Conservation (phyloP, 495 filamentous ascomycete genomes). For the Hypoxylon fuscum region DNA sequence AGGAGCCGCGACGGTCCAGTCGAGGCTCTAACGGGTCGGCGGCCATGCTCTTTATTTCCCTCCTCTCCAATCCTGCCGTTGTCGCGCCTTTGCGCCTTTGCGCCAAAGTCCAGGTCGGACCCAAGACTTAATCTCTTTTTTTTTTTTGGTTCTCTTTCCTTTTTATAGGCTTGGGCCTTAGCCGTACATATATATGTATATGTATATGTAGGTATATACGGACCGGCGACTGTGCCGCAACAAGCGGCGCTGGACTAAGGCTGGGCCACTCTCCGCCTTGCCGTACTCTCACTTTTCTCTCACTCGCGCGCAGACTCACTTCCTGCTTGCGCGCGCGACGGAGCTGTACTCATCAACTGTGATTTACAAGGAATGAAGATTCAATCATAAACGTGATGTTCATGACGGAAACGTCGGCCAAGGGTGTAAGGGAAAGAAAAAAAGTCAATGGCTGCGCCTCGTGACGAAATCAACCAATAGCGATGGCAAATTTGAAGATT, state of each 20-base stretch:
- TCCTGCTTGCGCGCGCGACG: constrained; percentile 37
- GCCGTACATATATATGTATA: constrained; percentile 31
- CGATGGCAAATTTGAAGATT: constrained; percentile 39
- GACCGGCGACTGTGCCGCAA: constrained; percentile 36
- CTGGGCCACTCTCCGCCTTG: constrained; percentile 42
- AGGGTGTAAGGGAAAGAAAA: constrained; percentile 23
- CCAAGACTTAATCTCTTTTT: constrained; percentile 9
- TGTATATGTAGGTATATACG: constrained; percentile 16
- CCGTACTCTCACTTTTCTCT: constrained; percentile 40
- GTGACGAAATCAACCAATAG: constrained; percentile 42
- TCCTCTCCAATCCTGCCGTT: constrained; percentile 20
- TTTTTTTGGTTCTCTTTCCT: constrained; percentile 7
- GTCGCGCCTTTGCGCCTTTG: constrained; percentile 27
- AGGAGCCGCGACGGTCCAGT: constrained; percentile 45
- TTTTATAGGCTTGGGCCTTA: constrained; percentile 22
- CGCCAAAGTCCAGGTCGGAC: constrained; percentile 31
- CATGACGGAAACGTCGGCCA: constrained; percentile 37
- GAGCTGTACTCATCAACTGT: constrained; percentile 44
- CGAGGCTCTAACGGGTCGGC: constrained; percentile 42
- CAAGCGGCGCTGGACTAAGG: constrained; percentile 29
- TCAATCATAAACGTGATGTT: constrained; percentile 39
- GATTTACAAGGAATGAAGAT: constrained; percentile 28
- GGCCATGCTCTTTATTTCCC: constrained; percentile 43
- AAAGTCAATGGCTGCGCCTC: constrained; percentile 36
- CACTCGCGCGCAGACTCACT: constrained; percentile 41